Percentiles rank a stretch among this genome's conserved stretches.
Conservation (phyloP, 176 grass and related monocot genomes). For the Juncus effusus region DNA sequence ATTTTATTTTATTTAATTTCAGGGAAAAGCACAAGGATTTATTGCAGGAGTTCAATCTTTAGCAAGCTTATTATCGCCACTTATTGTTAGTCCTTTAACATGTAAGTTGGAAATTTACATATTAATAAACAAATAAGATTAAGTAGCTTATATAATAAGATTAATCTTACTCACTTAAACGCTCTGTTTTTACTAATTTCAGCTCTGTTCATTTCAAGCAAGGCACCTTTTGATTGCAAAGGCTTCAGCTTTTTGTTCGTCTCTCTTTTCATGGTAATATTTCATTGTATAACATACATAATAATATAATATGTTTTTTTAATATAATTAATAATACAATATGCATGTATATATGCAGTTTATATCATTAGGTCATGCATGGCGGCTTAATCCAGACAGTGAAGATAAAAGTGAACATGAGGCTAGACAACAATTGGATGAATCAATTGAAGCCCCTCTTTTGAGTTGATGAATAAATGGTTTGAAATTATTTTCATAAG, state of each 20-base stretch:
- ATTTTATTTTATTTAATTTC: neutral
- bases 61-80: slow-evolving; percentile 59
- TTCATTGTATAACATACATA: neutral
- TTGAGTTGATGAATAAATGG: neutral
- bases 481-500: too few relatives aligned
- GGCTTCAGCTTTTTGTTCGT: slow-evolving; percentile 75
- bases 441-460: slow-evolving; percentile 20
- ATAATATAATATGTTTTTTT: neutral
- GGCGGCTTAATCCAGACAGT: slow-evolving; percentile 40
- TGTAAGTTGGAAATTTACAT: slow-evolving; percentile 41
- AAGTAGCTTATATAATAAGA: neutral
- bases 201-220: slow-evolving; percentile 78
- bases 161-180: neutral
- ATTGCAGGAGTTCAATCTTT: slow-evolving; percentile 47
- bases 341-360: slow-evolving; percentile 30
- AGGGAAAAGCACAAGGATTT: slow-evolving; percentile 81
- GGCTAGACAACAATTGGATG: slow-evolving; percentile 14
- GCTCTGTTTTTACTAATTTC: slow-evolving; percentile 8
- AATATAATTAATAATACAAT: neutral
- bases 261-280: slow-evolving; percentile 56
- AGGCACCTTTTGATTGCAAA: slow-evolving; percentile 61
- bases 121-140: neutral
- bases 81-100: slow-evolving; percentile 75
- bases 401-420: slow-evolving; percentile 7
- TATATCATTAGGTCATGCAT: slow-evolving; percentile 57